Evolutionary conservation across 306 rosid species (phyloP).

Genomic region (Cicer bijugum): DNA sequence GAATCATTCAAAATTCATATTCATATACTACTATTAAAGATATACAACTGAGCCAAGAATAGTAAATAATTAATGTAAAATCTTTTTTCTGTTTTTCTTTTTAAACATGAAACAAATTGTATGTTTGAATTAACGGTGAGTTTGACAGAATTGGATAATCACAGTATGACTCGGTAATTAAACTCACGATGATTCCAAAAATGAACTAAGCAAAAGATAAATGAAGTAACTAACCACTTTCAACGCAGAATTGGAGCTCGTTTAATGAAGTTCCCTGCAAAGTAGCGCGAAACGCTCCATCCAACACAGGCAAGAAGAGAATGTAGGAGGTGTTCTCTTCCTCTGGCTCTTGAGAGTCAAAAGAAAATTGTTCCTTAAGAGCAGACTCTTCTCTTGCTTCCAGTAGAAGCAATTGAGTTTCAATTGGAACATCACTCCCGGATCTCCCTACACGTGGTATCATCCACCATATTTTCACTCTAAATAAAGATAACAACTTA

Average conservation of each 20-base stretch:
- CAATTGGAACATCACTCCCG: slow-evolving; percentile 67
- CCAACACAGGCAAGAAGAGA: slow-evolving; percentile 74
- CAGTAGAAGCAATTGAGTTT: slow-evolving; percentile 75
- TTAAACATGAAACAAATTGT: slow-evolving; percentile 3
- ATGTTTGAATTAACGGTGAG: too few relatives aligned
- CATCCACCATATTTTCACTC: slow-evolving; percentile 86
- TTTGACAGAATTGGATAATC: too few relatives aligned
- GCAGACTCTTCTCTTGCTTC: slow-evolving; percentile 60
- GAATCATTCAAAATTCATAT: slow-evolving; percentile 23
- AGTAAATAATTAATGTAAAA: not conserved
- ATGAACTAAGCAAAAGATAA: not conserved
- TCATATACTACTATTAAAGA: not conserved
- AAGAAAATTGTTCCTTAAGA: slow-evolving; percentile 45
- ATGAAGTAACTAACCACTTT: slow-evolving; percentile 60
- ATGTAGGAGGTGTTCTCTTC: slow-evolving; percentile 50
- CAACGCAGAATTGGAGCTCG: slow-evolving; percentile 69
- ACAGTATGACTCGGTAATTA: too few relatives aligned
- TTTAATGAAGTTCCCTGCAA: slow-evolving; percentile 65
- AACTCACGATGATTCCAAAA: too few relatives aligned
- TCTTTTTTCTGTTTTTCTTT: not conserved
- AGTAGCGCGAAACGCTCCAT: slow-evolving; percentile 66
- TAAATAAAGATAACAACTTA: slow-evolving; percentile 61
- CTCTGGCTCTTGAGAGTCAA: slow-evolving; percentile 38
- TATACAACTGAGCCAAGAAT: not conserved
- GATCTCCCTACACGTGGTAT: slow-evolving; percentile 61